Conservation (phyloP, 2,329 filamentous ascomycete species). For the Penicillium occitanis region DNA sequence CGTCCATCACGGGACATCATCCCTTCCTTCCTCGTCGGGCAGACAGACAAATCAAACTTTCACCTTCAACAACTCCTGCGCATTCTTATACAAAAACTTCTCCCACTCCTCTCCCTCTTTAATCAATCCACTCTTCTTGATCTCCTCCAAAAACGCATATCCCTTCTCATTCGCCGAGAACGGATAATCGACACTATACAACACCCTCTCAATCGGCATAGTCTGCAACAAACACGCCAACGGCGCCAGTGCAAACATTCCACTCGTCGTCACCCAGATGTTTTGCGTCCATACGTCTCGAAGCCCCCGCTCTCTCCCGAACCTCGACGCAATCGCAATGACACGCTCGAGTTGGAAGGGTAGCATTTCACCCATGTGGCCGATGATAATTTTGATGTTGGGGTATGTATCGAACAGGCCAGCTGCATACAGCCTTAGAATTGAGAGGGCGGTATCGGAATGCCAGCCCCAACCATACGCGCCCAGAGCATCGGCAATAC, state of each 20-base stretch:
- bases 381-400: slow-evolving; percentile 55
- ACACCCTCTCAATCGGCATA: slow-evolving; percentile 47
- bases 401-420: slow-evolving; percentile 59
- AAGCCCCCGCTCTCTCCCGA: slow-evolving; percentile 32
- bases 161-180: slow-evolving; percentile 54
- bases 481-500: slow-evolving; percentile 24
- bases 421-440: slow-evolving; percentile 49
- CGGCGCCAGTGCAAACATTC: slow-evolving; percentile 52
- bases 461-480: slow-evolving; percentile 40
- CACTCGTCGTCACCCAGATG: slow-evolving; percentile 59
- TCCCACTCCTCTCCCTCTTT: slow-evolving; percentile 51
- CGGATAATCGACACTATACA: slow-evolving; percentile 61
- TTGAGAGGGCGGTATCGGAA: slow-evolving; percentile 36
- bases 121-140: slow-evolving; percentile 53
- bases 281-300: slow-evolving; percentile 56
- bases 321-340: slow-evolving; percentile 30
- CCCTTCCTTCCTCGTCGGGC: background rate
- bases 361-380: slow-evolving; percentile 55
- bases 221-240: slow-evolving; percentile 44
- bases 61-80: slow-evolving; percentile 46
- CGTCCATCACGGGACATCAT: background rate
- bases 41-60: background rate
- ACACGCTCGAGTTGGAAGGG: slow-evolving; percentile 56
- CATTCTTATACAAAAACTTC: slow-evolving; percentile 53
- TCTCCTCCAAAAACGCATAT: slow-evolving; percentile 48